A percentile compares a stretch with the other conserved stretches of the same genome.
These are phyloP conservation scores for Setomelanomma holmii DNA, from an alignment of 2,329 filamentous ascomycete genomes.

Conservation along the genomic window DNA sequence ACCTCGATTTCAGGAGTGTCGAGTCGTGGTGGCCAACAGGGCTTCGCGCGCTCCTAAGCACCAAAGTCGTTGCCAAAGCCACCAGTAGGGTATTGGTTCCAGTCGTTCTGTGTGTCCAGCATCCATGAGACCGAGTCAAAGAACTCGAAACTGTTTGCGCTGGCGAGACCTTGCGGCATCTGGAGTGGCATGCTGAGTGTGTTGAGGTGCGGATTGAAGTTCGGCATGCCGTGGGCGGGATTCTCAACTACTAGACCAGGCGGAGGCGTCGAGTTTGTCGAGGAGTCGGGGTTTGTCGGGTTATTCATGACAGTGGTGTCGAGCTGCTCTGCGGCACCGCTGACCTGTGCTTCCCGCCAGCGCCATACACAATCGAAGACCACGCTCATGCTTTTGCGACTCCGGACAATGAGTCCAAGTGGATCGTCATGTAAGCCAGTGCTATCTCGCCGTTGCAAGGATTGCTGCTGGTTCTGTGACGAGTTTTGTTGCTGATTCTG, in stretches of 20 bases:
- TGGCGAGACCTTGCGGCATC: constrained; percentile 62
- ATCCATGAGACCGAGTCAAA: constrained; percentile 96
- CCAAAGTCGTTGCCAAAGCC: constrained; percentile 43
- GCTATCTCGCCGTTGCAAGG: constrained; percentile 34
- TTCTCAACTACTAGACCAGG: constrained; percentile 48
- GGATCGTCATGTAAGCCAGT: constrained; percentile 66
- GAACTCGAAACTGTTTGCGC: constrained; percentile 65
- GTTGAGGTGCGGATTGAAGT: constrained; percentile 47
- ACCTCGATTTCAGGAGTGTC: neutral
- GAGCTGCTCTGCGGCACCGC: constrained; percentile 55
- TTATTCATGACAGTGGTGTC: constrained; percentile 79
- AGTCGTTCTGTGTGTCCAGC: constrained; percentile 71
- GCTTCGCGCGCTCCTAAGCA: constrained; percentile 21
- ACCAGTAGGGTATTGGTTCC: constrained; percentile 38
- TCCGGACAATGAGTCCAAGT: constrained; percentile 81
- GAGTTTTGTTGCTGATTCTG: constrained; percentile 28
- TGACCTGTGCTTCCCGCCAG: constrained; percentile 73
- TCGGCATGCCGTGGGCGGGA: constrained; percentile 41
- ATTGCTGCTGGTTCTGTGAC: constrained; percentile 24
- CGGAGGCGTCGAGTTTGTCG: constrained; percentile 67
- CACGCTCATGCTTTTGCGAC: constrained; percentile 83
- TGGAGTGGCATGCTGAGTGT: constrained; percentile 61
- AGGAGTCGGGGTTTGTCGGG: constrained; percentile 82
- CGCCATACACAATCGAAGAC: constrained; percentile 87
- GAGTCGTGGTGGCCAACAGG: neutral